Base-by-base conservation (phyloP, 1,284 basidiomycete genomes). In the Cerrena zonata region DNA sequence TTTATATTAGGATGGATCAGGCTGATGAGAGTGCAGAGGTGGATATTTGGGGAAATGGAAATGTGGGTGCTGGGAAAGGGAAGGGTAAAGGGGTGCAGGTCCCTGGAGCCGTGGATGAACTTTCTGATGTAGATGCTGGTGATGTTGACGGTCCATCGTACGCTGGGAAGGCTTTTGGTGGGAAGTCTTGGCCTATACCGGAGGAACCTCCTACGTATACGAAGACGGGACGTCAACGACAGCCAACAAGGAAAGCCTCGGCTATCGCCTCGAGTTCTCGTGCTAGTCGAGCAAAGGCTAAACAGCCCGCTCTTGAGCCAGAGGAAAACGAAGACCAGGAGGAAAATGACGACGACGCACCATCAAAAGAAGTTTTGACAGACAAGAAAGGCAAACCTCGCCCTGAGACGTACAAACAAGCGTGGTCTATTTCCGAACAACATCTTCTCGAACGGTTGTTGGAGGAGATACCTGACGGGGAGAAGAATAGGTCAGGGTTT, bases 351-450 rank as follows among this genome's bases (percentile, higher is more conserved):
- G 39, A 50, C 21, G 51, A 51, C 27, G 47, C 53, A 10, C 12
- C 49, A 12, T 30, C 45, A 24, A 45, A 56, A 41, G 64, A 62
- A 38, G 51, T 59, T 30, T 59, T 60, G 18, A 51, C 56, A 22
- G 59, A 61, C 46, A 59, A 60, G 54, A 62, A 63, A 25, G 57
- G 59, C 38, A 69, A 59, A 34, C 66, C 63, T n/a, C 80, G 75
- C 52, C 70, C 69, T 2, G 83, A 85, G 53, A 89, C 87, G 22
- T 89, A 86, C 69, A 89, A 89, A 63, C 80, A 83, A 53, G 75
- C 82, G 1, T 90, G 88, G 88, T 77, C 80, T 0, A 71, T 79
- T 19, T 78, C 77, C 0, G 88, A 90, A 59, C 88, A 90, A 58
- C 82, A 85, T 55, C 69, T 86, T 18, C 74, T 90, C 0, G 87